Evolutionary conservation across 352 stramenopile species (phyloP), one percentile per base, ranked within the genome.

Genomic region (Globisporangium carolinianum): DNA sequence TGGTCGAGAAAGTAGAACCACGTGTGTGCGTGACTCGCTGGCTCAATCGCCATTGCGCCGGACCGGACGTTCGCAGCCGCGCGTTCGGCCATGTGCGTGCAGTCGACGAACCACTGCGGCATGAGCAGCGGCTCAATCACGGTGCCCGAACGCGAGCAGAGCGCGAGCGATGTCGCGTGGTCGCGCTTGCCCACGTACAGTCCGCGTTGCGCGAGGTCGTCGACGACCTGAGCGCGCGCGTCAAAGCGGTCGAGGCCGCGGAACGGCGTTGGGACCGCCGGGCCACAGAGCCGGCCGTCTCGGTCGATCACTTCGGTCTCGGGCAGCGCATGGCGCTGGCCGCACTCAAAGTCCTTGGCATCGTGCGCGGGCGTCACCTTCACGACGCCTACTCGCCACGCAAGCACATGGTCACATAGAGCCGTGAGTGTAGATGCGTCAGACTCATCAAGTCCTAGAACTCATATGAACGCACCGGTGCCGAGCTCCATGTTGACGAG

Each of bases 321-420:
- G 1, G 76, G 67, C n/a, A 99, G 79, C 43, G 86, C 77, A 62
- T 99, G 95, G 18, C 97, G 79, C 67, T 96, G 89, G 12, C 96
- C 97, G 67, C 96, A 99, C 66, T 98, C 96, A 75, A 98, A 99
- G 82, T 99, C 97, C 62, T 99, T 99, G 4, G 96, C 91, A 71
- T 99, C 97, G 66, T 99, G 97, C 11, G 97, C 97, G 4, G 97
- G 97, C n/a, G 97, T 99, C 49, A 99, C 96, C 77, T 96, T 93
- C 15, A 94, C 82, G 41, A 91, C 85, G 64, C 81, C 78, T 89
- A 42, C n/a, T 43, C 6, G 5, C 0, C 15, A 36, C 6, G 10
- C 50, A 24, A 53, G 10, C n/a, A 51, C 15, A n/a, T 41, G 43
- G 37, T 1, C n/a, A 42, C 10, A 58, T 39, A 6, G 18, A 3